Percentiles rank a stretch among this genome's conserved stretches.
Evolutionary conservation across 2,329 filamentous ascomycete species (phyloP).

Genomic region (Pyrenophora graminea): DNA sequence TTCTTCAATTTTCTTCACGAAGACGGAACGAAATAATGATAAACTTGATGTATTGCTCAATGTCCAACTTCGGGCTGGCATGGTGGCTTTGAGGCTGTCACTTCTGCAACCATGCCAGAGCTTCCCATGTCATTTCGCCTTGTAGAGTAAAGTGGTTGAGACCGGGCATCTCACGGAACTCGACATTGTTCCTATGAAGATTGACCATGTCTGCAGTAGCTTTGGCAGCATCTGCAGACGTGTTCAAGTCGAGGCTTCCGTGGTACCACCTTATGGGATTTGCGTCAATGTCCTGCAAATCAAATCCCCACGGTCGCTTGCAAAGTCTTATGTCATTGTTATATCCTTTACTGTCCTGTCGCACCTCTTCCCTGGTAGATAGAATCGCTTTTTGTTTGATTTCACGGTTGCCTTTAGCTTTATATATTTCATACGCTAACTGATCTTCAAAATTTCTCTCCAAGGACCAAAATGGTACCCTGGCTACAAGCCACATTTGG

Average conservation of each 20-base stretch:
- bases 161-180: not conserved
- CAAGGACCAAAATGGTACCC: not conserved
- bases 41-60: not conserved
- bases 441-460: not conserved
- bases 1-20: no score
- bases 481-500: not conserved
- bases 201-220: not conserved
- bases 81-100: not conserved
- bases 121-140: not conserved
- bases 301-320: not conserved
- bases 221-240: not conserved
- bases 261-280: conserved; percentile 2
- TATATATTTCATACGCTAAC: not conserved
- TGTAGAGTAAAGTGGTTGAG: not conserved
- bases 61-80: not conserved
- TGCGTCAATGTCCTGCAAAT: not conserved
- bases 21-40: not conserved
- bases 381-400: not conserved
- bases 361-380: not conserved
- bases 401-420: not conserved
- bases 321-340: not conserved
- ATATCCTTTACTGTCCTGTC: not conserved
- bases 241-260: not conserved
- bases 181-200: not conserved
- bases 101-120: not conserved